Conservation (phyloP, 78 protist species). For the slime mould (Dictyostelium discoideum) region dicty_2.7 NC_007088.5:5173501-5174000, state of each 20-base stretch:
- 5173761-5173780: not conserved
- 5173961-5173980: not conserved
- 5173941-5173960: not conserved
- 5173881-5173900: not conserved
- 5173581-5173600: not conserved
- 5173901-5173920: not conserved
- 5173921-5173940: not conserved
- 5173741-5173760: not conserved
- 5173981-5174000: too few relatives aligned
- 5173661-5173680: not conserved
- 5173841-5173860: not conserved
- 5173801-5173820: not conserved
- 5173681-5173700: not conserved
- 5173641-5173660: constrained; percentile 4
- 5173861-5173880: not conserved
- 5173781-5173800: not conserved
- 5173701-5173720: not conserved
- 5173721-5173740: too few relatives aligned
- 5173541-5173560: not conserved
- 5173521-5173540: not conserved
- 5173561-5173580: not conserved
- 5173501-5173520: not conserved
- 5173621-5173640: not conserved
- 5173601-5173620: not conserved
- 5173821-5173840: not conserved